Evolutionary conservation across 805 yeast genomes (phyloP).

Genomic region (Pichia eremophila): DNA sequence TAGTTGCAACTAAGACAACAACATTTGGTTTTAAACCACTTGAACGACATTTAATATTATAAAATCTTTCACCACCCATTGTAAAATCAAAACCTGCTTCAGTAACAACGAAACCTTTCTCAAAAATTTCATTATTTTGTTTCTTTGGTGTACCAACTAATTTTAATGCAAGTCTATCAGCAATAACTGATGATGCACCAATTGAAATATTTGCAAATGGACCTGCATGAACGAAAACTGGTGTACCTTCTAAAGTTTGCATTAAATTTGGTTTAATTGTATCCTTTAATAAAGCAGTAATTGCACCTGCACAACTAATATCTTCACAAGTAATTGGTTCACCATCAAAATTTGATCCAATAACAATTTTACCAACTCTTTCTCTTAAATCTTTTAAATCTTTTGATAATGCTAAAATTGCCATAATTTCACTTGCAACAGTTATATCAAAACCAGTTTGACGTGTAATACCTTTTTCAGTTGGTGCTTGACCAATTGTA

Average conservation of each 20-base stretch:
- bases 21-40: slow-evolving; percentile 74
- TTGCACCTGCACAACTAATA: slow-evolving; percentile 79
- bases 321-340: slow-evolving; percentile 77
- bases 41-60: slow-evolving; percentile 73
- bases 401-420: slow-evolving; percentile 65
- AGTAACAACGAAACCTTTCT: slow-evolving; percentile 68
- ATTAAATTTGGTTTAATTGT: slow-evolving; percentile 77
- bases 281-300: slow-evolving; percentile 72
- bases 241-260: slow-evolving; percentile 86
- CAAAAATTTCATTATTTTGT: slow-evolving; percentile 16
- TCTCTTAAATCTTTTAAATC: slow-evolving; percentile 64
- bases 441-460: slow-evolving; percentile 75
- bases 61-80: slow-evolving; percentile 86
- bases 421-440: slow-evolving; percentile 83
- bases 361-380: slow-evolving; percentile 67
- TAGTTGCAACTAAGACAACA: slow-evolving; percentile 75
- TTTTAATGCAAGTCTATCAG: slow-evolving; percentile 75
- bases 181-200: slow-evolving; percentile 77
- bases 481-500: slow-evolving; percentile 73
- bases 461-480: slow-evolving; percentile 67
- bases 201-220: slow-evolving; percentile 84
- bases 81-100: slow-evolving; percentile 89
- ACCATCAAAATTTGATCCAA: slow-evolving; percentile 59
- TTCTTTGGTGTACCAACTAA: slow-evolving; percentile 46
- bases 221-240: slow-evolving; percentile 82